Evolutionary conservation across 2,329 filamentous ascomycete species (phyloP), one percentile per base, ranked within the genome.

Genomic region (Coniochaeta ligniaria): DNA sequence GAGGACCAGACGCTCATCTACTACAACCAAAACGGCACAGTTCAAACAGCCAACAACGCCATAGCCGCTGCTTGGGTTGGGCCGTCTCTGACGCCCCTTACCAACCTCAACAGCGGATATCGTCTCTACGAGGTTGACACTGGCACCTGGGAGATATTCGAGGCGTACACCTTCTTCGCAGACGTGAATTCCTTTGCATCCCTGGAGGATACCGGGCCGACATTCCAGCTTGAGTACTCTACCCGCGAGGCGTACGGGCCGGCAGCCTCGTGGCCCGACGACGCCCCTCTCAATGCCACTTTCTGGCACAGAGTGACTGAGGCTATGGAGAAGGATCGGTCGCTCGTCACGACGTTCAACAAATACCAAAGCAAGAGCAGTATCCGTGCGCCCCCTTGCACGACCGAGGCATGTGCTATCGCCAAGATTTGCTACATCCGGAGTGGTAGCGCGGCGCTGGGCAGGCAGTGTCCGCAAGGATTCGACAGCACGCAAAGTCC

Each of bases 351-450:
- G 38, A 67, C 72, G 43, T 80, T 82, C 60, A 85, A 83, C 64
- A 76, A 72, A 0, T 78, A 76, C 41, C 78, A 84, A 66, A 81
- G 82, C 0, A 83, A 83, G 70, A 75, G 69, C 61, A 83, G 79
- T 60, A 67, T 79, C 4, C 73, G 73, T 67, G 80, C 73, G 47
- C 81, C 82, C 0, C 79, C 80, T 45, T 85, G 83, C 62, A 80
- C 78, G 2, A 83, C 69, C 62, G 69, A 70, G 36, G 80, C 74
- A 3, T 86, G 83, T 67, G 76, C 77, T 2, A 66, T 71, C 55
- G 82, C 83, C 1, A 84, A 83, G 72, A 72, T 84, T 17, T 86
- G 83, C 64, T 85, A 86, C 66, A 85, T 85, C 74, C 71, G 83
- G 41, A 80, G 77, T 70, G 83, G 81, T 2, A 84, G 80, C 66